Percentiles rank a stretch among this genome's conserved stretches.
Conservation (phyloP, 2,329 filamentous ascomycete species). For the Epichloe hybrida region DNA sequence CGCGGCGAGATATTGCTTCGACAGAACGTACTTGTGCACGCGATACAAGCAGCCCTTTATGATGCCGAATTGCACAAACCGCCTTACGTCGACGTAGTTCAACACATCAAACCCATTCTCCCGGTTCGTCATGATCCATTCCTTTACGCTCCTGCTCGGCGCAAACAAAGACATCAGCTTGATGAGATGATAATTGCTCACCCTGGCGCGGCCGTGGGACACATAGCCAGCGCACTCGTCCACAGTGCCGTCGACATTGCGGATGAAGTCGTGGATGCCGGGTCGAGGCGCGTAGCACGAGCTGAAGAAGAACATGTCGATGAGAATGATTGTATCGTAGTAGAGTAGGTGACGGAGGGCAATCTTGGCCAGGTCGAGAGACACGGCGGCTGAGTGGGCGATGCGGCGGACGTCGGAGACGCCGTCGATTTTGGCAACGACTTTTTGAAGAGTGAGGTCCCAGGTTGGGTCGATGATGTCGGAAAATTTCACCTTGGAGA, state of each 20-base stretch:
- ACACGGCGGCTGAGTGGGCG: conserved; percentile 71
- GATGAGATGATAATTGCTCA: conserved; percentile 54
- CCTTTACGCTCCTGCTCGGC: conserved; percentile 70
- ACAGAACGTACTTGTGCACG: conserved; percentile 80
- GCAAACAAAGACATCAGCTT: conserved; percentile 76
- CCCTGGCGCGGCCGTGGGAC: conserved; percentile 31
- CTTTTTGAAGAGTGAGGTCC: conserved; percentile 65
- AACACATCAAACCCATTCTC: conserved; percentile 52
- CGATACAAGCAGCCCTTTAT: conserved; percentile 92
- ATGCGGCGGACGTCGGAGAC: conserved; percentile 83
- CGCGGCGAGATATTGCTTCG: conserved; percentile 44
- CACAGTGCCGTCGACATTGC: conserved; percentile 59
- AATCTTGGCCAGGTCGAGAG: conserved; percentile 71
- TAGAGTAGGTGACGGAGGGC: conserved; percentile 83
- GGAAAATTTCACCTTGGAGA: conserved; percentile 53
- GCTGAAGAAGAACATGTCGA: conserved; percentile 91
- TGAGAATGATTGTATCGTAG: conserved; percentile 78
- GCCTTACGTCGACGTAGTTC: conserved; percentile 68
- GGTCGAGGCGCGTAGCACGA: conserved; percentile 77
- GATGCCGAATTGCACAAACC: conserved; percentile 88
- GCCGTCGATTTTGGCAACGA: conserved; percentile 80
- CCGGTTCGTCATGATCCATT: conserved; percentile 70
- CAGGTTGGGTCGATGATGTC: conserved; percentile 53
- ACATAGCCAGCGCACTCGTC: conserved; percentile 85
- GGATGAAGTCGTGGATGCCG: conserved; percentile 66